phyloP scores from a whole-genome alignment of 1,284 basidiomycete genomes.

The Cryptococcus depauperatus region DNA sequence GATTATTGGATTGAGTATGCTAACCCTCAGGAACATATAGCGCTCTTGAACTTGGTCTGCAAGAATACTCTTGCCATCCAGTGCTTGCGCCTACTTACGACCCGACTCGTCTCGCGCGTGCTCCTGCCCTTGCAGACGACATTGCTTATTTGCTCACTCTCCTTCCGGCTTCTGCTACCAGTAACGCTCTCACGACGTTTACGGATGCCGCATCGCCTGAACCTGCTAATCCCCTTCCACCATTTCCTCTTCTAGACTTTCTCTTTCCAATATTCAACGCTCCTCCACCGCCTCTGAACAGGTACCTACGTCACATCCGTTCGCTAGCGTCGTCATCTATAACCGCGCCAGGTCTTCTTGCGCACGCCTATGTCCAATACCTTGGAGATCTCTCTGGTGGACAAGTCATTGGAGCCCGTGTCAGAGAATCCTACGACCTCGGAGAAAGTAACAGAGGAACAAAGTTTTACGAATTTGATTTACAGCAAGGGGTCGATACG shows the following conservation, averaged over 20 bases:
- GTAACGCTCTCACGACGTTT: not conserved
- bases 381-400: constrained; percentile 79
- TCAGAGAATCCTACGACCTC: constrained; percentile 61
- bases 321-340: constrained; percentile 49
- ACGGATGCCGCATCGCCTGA: constrained; percentile 44
- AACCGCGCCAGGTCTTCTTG: constrained; percentile 56
- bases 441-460: constrained; percentile 52
- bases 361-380: constrained; percentile 75
- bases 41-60: constrained; percentile 59
- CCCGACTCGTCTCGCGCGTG: constrained; percentile 58
- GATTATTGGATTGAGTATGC: not conserved
- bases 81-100: constrained; percentile 63
- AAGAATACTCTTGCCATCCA: constrained; percentile 55
- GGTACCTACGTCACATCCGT: constrained; percentile 51
- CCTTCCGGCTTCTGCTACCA: constrained; percentile 15
- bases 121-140: constrained; percentile 55
- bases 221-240: constrained; percentile 49
- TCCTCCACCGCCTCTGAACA: constrained; percentile 51
- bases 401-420: constrained; percentile 59
- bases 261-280: constrained; percentile 38
- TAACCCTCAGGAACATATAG: constrained; percentile 39
- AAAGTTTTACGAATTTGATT: constrained; percentile 65
- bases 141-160: constrained; percentile 56
- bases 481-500: constrained; percentile 38
- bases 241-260: constrained; percentile 48